Evolutionary conservation across 805 yeast species (phyloP).

Genomic region (Komagataella pastoris): DNA sequence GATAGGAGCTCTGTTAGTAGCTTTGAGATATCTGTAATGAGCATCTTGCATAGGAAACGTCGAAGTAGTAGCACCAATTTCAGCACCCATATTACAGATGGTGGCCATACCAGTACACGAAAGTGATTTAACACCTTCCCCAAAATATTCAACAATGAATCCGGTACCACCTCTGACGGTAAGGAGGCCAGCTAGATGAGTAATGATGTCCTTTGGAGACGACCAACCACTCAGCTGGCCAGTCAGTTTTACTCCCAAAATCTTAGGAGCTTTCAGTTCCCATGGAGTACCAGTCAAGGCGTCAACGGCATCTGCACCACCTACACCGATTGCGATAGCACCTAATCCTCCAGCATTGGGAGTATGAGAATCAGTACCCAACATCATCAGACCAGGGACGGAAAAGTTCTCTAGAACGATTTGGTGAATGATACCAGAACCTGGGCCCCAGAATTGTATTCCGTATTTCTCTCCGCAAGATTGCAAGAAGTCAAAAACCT

Average conservation of each 20-base stretch:
- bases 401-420: slow-evolving; percentile 93
- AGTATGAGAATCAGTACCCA: slow-evolving; percentile 96
- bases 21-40: slow-evolving; percentile 74
- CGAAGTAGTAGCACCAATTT: slow-evolving; percentile 96
- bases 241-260: slow-evolving; percentile 87
- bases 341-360: slow-evolving; percentile 99
- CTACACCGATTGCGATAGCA: slow-evolving; percentile 96
- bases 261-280: slow-evolving; percentile 97
- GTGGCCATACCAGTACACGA: slow-evolving; percentile 99
- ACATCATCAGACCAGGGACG: slow-evolving; percentile 92
- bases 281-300: slow-evolving; percentile 90
- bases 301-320: slow-evolving; percentile 99
- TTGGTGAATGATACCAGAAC: slow-evolving; percentile 97
- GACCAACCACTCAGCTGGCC: slow-evolving; percentile 93
- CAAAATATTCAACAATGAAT: slow-evolving; percentile 89
- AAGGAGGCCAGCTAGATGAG: slow-evolving; percentile 83
- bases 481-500: slow-evolving; percentile 85
- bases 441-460: slow-evolving; percentile 98
- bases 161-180: slow-evolving; percentile 99
- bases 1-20: slow-evolving; percentile 77
- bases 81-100: slow-evolving; percentile 99
- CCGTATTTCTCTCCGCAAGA: slow-evolving; percentile 90
- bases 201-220: slow-evolving; percentile 92
- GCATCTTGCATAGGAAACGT: slow-evolving; percentile 93
- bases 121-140: slow-evolving; percentile 85